A percentile compares a stretch with the other conserved stretches of the same genome.
Evolutionary conservation across 768 basidiomycete species (phyloP).

Genomic region (Amylocystis lapponica): DNA sequence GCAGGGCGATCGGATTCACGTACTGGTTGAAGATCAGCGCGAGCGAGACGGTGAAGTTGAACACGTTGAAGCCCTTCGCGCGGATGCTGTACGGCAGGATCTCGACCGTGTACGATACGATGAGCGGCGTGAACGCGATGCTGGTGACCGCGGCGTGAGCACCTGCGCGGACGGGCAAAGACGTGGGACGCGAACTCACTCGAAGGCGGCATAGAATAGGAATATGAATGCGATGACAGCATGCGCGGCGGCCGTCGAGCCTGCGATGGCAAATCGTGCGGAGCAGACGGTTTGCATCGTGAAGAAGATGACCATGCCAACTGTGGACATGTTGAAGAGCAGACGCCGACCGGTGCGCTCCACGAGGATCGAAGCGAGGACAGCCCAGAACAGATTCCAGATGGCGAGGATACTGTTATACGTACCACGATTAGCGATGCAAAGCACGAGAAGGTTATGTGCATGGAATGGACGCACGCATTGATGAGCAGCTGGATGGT

Average conservation of each 20-base stretch:
- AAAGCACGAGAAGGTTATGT: background rate
- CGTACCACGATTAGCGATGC: conserved; percentile 8
- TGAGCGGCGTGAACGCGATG: conserved; percentile 19
- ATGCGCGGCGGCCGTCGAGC: conserved; percentile 44
- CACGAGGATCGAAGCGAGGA: conserved; percentile 51
- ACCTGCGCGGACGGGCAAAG: background rate
- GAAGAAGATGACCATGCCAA: conserved; percentile 61
- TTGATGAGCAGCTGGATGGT: conserved; percentile 76
- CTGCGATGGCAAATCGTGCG: conserved; percentile 44
- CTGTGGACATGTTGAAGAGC: conserved; percentile 56
- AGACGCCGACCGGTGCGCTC: conserved; percentile 64
- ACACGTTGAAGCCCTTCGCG: conserved; percentile 42
- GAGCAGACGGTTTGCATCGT: conserved; percentile 63
- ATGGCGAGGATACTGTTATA: conserved; percentile 57
- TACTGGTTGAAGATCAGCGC: conserved; percentile 52
- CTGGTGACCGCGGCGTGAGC: conserved; percentile 2
- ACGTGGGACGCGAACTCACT: conserved; percentile 34
- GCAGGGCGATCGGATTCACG: conserved; percentile 39
- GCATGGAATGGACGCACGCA: conserved; percentile 30
- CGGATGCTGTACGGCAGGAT: conserved; percentile 45
- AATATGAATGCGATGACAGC: conserved; percentile 82
- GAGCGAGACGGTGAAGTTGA: conserved; percentile 40
- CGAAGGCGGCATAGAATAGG: conserved; percentile 74
- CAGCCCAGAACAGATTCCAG: conserved; percentile 68
- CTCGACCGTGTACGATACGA: conserved; percentile 35